Evolutionary conservation across 2,329 filamentous ascomycete genomes (phyloP), one percentile per base, ranked within the genome.

Genomic region (Aspergillus sp.): DNA sequence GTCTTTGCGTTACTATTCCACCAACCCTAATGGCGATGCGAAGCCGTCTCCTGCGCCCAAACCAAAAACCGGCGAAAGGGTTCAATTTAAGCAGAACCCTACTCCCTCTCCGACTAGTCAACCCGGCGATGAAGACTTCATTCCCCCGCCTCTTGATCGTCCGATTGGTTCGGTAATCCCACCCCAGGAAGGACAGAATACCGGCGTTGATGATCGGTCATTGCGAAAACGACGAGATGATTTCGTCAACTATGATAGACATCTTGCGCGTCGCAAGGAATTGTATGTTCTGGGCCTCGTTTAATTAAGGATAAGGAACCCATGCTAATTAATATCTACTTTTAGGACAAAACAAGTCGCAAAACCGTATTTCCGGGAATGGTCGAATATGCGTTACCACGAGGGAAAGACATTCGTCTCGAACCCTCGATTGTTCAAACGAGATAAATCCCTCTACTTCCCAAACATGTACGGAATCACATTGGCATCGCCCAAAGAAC

Each of bases 281-380:
- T 74, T 97, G 86, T 90, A 76, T 52, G 74, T 47, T 33, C 6
- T 40, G 32, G 41, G 12, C 4, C 7, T 31, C 31, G 26, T 11
- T 27, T 12, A 9, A 2, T 30, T 26, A 6, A 27, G 38, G 5
- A 8, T 7, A 43, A 13, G 7, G 9, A 34, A 27, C n/a, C 11
- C 13, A 37, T 42, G 27, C 42, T 48, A 49, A 51, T 31, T 36
- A 32, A 39, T 29, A 13, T 11, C 5, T 35, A 37, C 35, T 11
- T 30, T 57, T 53, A 88, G 85, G 42, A 87, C 87, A 36, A 77
- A 80, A 53, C 82, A 89, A 64, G 84, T 94, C 60, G 75, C 84
- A 13, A 87, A 88, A 46, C 90, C 91, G 2, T 98, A 98, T 69
- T 98, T 95, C 72, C 86, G 90, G 65, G 91, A 98, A 75, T 96